These are phyloP conservation scores for Flaveria robusta DNA, from an alignment of 129 eudicot genomes.

Conservation along the genomic window DNA sequence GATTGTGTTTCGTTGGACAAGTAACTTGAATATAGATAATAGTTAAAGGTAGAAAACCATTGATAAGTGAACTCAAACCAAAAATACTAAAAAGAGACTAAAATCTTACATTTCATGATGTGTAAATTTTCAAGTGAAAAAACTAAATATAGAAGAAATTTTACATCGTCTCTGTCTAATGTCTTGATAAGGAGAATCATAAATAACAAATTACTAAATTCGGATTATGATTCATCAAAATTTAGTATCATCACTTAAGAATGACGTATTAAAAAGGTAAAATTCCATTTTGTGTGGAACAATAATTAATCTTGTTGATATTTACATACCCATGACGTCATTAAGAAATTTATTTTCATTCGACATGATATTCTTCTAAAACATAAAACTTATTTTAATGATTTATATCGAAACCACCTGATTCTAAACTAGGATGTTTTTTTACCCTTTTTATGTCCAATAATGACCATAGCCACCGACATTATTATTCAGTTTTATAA, in stretches of 20 bases:
- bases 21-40: too few relatives aligned
- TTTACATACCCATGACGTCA: not conserved
- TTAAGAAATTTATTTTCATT: not conserved
- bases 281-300: not conserved
- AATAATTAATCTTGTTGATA: not conserved
- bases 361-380: not conserved
- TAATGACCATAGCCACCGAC: not conserved
- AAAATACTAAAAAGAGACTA: too few relatives aligned
- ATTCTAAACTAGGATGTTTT: not conserved
- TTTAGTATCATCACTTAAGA: conserved; percentile 7
- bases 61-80: too few relatives aligned
- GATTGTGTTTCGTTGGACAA: too few relatives aligned
- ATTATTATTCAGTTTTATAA: not conserved
- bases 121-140: too few relatives aligned
- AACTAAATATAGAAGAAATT: too few relatives aligned
- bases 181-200: too few relatives aligned
- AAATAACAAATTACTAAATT: too few relatives aligned
- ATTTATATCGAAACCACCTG: not conserved
- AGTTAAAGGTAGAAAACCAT: too few relatives aligned
- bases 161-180: too few relatives aligned
- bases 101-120: too few relatives aligned
- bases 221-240: too few relatives aligned
- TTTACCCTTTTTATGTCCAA: not conserved
- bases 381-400: not conserved
- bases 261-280: conserved; percentile 7